Evolutionary conservation across 2,329 filamentous ascomycete species (phyloP).

Genomic region (Ophiostoma fasciatum): DNA sequence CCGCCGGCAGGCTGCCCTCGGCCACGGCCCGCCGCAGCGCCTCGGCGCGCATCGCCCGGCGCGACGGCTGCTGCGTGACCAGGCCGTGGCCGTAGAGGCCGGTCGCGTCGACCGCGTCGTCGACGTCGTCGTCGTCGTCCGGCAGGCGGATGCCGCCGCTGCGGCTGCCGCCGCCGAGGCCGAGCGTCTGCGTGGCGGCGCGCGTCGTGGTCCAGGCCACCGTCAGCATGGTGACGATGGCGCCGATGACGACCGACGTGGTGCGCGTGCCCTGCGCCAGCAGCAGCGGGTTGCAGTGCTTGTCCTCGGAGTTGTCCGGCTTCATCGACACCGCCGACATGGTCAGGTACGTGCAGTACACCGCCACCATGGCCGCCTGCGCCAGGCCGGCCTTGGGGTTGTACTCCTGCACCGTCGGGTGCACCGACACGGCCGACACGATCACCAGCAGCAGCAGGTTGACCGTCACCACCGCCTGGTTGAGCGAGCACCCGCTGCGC

Average conservation of each 20-base stretch:
- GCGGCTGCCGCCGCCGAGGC: conserved; percentile 46
- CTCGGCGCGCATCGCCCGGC: conserved; percentile 84
- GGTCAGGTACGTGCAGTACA: conserved; percentile 97
- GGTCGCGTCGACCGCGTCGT: conserved; percentile 4
- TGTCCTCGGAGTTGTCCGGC: conserved; percentile 79
- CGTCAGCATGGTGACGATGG: conserved; percentile 90
- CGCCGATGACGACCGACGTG: conserved; percentile 81
- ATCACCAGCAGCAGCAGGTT: conserved; percentile 74
- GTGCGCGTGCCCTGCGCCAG: conserved; percentile 75
- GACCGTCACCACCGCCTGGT: conserved; percentile 88
- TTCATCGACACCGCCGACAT: conserved; percentile 99
- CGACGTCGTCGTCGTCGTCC: conserved; percentile 44
- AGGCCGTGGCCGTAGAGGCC: conserved; percentile 46
- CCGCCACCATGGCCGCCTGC: conserved; percentile 92
- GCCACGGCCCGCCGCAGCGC: conserved; percentile 85
- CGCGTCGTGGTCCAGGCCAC: conserved; percentile 96
- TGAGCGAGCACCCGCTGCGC: conserved; percentile 70
- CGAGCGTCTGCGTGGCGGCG: conserved; percentile 79
- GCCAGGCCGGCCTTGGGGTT: conserved; percentile 90
- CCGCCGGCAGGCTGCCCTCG: conserved; percentile 80
- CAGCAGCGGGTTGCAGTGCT: conserved; percentile 84
- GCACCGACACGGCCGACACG: conserved; percentile 74
- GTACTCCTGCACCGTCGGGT: conserved; percentile 76
- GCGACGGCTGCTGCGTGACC: conserved; percentile 71
- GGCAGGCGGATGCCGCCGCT: conserved; percentile 47